Evolutionary conservation across 1,284 basidiomycete genomes (phyloP), one percentile per base, ranked within the genome.

Genomic region (Schizophyllum commune): DNA sequence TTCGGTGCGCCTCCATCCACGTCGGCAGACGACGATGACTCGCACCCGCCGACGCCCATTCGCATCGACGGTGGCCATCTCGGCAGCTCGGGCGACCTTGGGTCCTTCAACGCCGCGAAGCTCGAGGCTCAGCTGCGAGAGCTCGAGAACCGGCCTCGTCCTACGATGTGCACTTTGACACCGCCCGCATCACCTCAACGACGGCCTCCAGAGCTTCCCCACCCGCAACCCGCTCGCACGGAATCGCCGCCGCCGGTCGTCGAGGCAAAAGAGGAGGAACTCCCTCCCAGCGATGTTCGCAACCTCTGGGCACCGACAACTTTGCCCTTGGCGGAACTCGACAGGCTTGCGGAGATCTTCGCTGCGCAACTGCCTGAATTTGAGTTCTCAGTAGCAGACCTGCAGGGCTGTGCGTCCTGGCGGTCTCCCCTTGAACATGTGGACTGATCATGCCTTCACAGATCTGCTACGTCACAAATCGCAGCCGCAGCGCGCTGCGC

Each of bases 391-490:
- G 88, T 92, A 60, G 91, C 92, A n/a, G 86, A 88, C 60, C 75
- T 94, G 62, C 91, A 93, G 74, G 91, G 90, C 70, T 93, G 88
- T 89, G 71, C 81, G 88, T 84, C 61, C 60, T 61, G 62, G 57
- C 52, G 21, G 61, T 52, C 52, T 56, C 59, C 17, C 60, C 55
- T 53, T 17, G 21, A 33, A 13, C 47, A 21, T n/a, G 58, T 51
- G 57, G 5, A 65, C 52, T 56, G 51, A 52, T 59, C 17, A 58
- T 60, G 11, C 21, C 20, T 63, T 53, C 62, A 53, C 68, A 89
- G 88, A 92, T 73, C 70, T 94, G 61, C 75, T 94, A 63, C 86
- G 86, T 74, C 88, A 91, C 75, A 93, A 93, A 76, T 85, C 85
- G 19, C 79, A 85, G 58, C 91, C 91, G 1, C 85, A 89, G 68